Conservation (phyloP, 768 basidiomycete genomes). For the Neoboletus magnificus region DNA sequence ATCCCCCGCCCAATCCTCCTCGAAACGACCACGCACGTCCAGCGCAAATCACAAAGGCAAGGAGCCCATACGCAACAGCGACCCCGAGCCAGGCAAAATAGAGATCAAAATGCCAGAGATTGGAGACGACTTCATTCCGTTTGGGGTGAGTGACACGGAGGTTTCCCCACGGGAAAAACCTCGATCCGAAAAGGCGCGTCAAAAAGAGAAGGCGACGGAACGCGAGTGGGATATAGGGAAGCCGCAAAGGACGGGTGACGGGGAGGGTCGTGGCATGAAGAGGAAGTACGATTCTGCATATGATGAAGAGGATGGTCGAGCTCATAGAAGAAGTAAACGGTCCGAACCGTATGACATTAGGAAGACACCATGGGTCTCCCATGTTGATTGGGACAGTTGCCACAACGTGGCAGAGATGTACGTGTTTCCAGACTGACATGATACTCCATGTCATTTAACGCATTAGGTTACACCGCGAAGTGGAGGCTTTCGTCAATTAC, state of each 20-base stretch:
- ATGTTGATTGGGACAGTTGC: conserved; percentile 71
- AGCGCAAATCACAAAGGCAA: conserved; percentile 16
- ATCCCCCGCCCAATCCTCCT: conserved; percentile 11
- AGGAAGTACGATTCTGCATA: conserved; percentile 44
- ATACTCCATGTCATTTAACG: conserved; percentile 2
- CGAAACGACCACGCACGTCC: conserved; percentile 20
- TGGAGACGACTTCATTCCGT: conserved; percentile 34
- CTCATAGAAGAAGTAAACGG: conserved; percentile 47
- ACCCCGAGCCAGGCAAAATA: conserved; percentile 10
- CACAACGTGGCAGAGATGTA: conserved; percentile 83
- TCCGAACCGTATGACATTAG: conserved; percentile 49
- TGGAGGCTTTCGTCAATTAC: conserved; percentile 79
- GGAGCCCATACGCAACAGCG: conserved; percentile 5
- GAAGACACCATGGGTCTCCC: conserved; percentile 64
- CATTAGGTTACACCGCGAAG: conserved; percentile 79
- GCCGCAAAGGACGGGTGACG: conserved; percentile 18
- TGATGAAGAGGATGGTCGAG: conserved; percentile 42
- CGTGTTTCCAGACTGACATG: conserved; percentile 28
- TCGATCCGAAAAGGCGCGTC: conserved; percentile 15
- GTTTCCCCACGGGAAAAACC: conserved; percentile 6
- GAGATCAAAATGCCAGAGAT: conserved; percentile 12
- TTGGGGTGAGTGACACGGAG: conserved; percentile 18
- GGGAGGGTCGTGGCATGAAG: conserved; percentile 34
- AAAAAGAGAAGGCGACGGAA: conserved; percentile 22
- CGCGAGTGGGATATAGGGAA: conserved; percentile 44